Base-by-base conservation (phyloP, 2,329 filamentous ascomycete genomes). In the Endoconidiophora polonica region DNA sequence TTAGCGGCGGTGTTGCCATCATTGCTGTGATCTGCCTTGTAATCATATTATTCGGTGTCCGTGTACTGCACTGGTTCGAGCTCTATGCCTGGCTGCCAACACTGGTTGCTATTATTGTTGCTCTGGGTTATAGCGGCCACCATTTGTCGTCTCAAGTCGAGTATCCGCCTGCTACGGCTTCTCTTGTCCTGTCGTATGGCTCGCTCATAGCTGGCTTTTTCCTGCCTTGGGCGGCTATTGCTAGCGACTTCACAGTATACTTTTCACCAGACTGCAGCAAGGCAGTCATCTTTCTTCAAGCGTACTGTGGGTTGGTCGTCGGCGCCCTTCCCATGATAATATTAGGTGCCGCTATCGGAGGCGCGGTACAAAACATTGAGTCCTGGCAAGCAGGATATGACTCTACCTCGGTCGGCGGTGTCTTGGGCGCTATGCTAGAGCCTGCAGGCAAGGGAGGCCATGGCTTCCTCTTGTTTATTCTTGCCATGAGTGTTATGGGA, bases 21-120 rank as follows among this genome's bases (percentile, higher is more conserved):
- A 67, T 71, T 38, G 64, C 63, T 1, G 50, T 73, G 3, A 56
- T 70, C 3, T 63, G 65, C 0, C 59, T 73, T 5, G 46, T 69
- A 16, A 64, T 73, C 22, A 68, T 68, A 0, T 70, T 73, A 55
- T 66, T 67, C 45, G 71, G 71, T 1, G 68, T 68, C 56, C 63
- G 61, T 54, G 58, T 64, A 2, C 58, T 73, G 37, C 66, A 72
- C 52, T 52, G 63, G 16, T 72, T 69, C 51, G 67, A 72, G 54
- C 60, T 64, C 14, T 72, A 65, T 57, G 64, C 68, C 2, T 72
- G 69, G 69, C 64, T 71, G 22, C 64, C 64, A 0, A 62, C 66
- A 2, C 48, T 69, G 6, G 55, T 68, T 3, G 63, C 65, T 22
- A 60, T 69, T 39, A 55, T 67, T 33, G 66, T 68, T 44, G 61